Base-by-base conservation (phyloP, 495 filamentous ascomycete species). In the Neurospora hispaniola region DNA sequence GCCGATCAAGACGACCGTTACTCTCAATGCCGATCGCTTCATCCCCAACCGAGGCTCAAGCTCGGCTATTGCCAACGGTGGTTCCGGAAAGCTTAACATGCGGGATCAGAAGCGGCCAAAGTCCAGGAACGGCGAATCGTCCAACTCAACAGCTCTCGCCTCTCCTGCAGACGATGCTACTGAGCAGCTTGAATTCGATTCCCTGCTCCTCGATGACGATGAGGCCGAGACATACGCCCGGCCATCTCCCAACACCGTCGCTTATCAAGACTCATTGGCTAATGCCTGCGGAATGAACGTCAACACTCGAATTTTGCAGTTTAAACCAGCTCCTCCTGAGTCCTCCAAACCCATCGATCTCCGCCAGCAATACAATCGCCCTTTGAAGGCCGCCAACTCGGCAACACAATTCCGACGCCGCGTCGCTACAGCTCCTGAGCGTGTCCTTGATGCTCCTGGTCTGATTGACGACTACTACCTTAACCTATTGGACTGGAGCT, bases 401-500 rank as follows among this genome's bases (percentile, higher is more conserved):
- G 88, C 91, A 27, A 91, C 94, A 12, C 93, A 98, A 78, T 94
- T 93, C 84, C 89, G 94, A 54, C 92, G 96, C 43, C 90, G 96
- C 75, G 90, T 99, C 69, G 90, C 95, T 41, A 98, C 96, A 12
- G 93, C 96, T 12, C 96, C 96, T 1, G 96, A 99, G 81, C 93
- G 96, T 69, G 96, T 99, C 8, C 87, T 99, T n/a, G 96, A 99
- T 81, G 96, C 96, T 1, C 96, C 96, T 1, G 96, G 94, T 71
- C 88, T 99, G 39, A 89, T 98, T 71, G 96, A 99, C 79, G 96
- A 99, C 82, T 99, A 98, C 87, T 99, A 99, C 80, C 91, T 99
- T 78, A 99, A 99, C 84, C 86, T 99, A 40, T 85, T 98, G 23
- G 96, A 99, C 84, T 99, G 96, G 96, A 97, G 93, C 80, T 94